Base-by-base conservation (phyloP, 805 yeast genomes). In the Lipomyces japonicus region DNA sequence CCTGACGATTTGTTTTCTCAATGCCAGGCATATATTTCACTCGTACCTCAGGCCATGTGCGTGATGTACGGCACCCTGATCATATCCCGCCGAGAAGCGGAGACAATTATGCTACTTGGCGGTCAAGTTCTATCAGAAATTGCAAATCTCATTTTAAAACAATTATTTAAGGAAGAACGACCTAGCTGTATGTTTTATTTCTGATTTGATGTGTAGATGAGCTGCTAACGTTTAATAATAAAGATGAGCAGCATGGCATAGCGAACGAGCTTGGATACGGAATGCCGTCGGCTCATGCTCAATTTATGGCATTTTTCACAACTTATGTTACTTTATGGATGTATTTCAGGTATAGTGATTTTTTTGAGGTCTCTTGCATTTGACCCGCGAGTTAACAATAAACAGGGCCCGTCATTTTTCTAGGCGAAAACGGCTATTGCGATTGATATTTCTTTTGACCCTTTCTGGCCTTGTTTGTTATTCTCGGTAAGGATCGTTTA, bases 241-340 rank as follows among this genome's bases (percentile, higher is more conserved):
- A 19, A 19, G 26, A 28, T 41, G 19, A 18, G 16, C 44, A 42
- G 22, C 14, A 28, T 28, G 25, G 28, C 21, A 12, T 5, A 9
- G 21, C 25, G 16, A 44, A 42, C n/a, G 66, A 63, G 2, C 63
- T 84, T 55, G 81, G 84, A 0, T 89, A 83, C 65, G 98, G 98
- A 0, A 91, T 91, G 97, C 98, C 98, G 0, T 81, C 90, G 46
- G 96, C 98, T 1, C 98, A 91, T 68, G 81, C 96, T 0, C 98
- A 91, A 69, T 93, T 90, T 67, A 85, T 91, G 89, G 95, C 95
- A 1, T 93, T 81, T 64, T 81, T 84, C 56, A 75, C 53, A 51
- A 74, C 61, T 10, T 67, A 71, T 44, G 52, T 68, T 5, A 44
- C 59, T 16, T 40, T 67, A 39, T 69, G 73, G 65, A 63, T 67